Conservation (phyloP, 2,329 filamentous ascomycete genomes). For the Didymella sp. region DNA sequence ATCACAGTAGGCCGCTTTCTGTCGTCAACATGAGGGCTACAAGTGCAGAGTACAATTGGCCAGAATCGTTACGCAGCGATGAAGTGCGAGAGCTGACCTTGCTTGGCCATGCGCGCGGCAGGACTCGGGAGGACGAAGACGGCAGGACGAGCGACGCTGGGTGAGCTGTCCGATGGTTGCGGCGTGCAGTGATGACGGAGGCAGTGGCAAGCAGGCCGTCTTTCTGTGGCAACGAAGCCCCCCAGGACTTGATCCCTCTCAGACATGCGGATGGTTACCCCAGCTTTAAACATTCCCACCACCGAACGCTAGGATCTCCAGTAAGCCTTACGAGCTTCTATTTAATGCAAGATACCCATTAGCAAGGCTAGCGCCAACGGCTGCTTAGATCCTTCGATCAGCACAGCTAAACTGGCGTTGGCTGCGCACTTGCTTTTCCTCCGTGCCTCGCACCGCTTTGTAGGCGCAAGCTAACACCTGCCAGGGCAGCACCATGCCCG, state of each 20-base stretch:
- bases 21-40: conserved; percentile 14
- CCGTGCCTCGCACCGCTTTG: conserved; percentile 17
- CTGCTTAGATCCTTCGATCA: conserved; percentile 16
- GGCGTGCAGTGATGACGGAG: conserved; percentile 4
- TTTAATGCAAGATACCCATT: conserved; percentile 16
- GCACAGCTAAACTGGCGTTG: conserved; percentile 20
- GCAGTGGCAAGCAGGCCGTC: background rate
- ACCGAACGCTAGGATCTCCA: conserved; percentile 12
- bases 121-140: conserved; percentile 7
- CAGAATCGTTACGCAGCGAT: conserved; percentile 13
- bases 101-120: conserved; percentile 18
- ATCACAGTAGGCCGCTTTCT: conserved; percentile 4
- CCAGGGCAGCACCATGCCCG: conserved; percentile 33
- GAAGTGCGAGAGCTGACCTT: conserved; percentile 14
- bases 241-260: background rate
- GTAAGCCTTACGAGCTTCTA: conserved; percentile 7
- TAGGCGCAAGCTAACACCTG: conserved; percentile 25
- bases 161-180: conserved; percentile 13
- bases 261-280: conserved; percentile 2
- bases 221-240: conserved; percentile 4
- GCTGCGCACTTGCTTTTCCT: conserved; percentile 23
- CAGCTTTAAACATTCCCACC: conserved; percentile 1
- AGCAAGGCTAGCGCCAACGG: conserved; percentile 13
- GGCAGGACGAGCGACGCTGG: conserved; percentile 7
- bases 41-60: conserved; percentile 11